phyloP scores from a whole-genome alignment of 2,329 filamentous ascomycete genomes.

The Fusarium newnesense region DNA sequence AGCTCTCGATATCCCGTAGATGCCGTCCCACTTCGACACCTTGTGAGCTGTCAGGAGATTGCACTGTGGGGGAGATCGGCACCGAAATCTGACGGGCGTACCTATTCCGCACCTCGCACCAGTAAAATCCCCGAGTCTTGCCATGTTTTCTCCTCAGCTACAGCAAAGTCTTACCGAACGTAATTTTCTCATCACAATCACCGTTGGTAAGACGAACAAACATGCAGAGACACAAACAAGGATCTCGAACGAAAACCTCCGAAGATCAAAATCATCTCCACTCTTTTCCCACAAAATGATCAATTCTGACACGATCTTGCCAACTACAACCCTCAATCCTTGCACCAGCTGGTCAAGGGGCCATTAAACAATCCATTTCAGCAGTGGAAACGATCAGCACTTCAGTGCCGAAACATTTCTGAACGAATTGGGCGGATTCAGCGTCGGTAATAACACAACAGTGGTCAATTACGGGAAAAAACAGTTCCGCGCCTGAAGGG shows the following conservation, averaged over 20 bases:
- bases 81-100: conserved; percentile 1
- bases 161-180: too few species aligned
- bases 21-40: conserved; percentile 7
- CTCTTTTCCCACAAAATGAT: not conserved
- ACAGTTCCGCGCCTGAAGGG: not conserved
- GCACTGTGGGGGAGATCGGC: conserved; percentile 33
- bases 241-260: not conserved
- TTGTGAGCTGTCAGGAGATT: conserved; percentile 34
- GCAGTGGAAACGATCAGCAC: conserved; percentile 4
- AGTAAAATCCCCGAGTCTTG: not conserved
- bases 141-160: not conserved
- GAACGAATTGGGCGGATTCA: not conserved
- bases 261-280: not conserved
- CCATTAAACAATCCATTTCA: not conserved
- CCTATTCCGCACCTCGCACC: not conserved
- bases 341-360: not conserved
- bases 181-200: not conserved
- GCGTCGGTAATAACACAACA: not conserved
- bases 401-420: conserved; percentile 23
- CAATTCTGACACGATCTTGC: conserved; percentile 16
- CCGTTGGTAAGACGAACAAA: not conserved
- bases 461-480: not conserved
- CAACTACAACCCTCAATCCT: conserved; percentile 6
- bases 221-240: not conserved
- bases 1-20: conserved; percentile 1